Evolutionary conservation across 129 eudicot genomes (phyloP), one percentile per base, ranked within the genome.

Genomic region (Mikania micrantha): DNA sequence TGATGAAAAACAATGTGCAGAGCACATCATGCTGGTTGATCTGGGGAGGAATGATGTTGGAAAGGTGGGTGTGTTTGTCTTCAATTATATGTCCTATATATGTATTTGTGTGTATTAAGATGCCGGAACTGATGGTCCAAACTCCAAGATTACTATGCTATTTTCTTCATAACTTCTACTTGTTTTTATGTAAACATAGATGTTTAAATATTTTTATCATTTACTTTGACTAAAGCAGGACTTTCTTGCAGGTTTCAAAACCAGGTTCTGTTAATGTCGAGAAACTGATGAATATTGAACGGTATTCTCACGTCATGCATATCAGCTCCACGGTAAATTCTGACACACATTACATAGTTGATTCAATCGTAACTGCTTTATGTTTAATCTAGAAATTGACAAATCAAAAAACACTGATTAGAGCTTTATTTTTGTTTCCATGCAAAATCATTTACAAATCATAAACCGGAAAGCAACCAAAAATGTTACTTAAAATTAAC

Each of bases 281-380:
- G 71, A 94, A 81, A 73, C 95, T 89, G 60, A 94, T 94, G 99
- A 90, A 89, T 36, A 44, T 94, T 36, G 99, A 94, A 78, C 82
- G 97, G 38, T 94, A 94, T 79, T 93, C 99, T 67, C 99, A 93
- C 68, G 99, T 93, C 84, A 94, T 94, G 99, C 99, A 94, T 79
- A 94, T 94, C 74, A 94, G 99, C 80, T 94, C 99, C 74, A 94
- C 99, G 13, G 99, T 94, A 69, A 73, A 84, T 85, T 41, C 39
- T 71, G 65, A 7, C 47, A 15, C 53, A 60, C 41, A 48, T 70
- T 24, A 19, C 36, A 19, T 69, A 56, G 21, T 40, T 35, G 58
- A 20, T 36, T 44, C 21, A 20, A 34, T 60, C 49, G 31, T 19
- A 35, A 34, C 7, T 35, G 38, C 21, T 48, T 34, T 61, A 49